Evolutionary conservation across 1,139 yeast genomes (phyloP), one percentile per base, ranked within the genome.

Genomic region (Scheffersomyces parashehatae): DNA sequence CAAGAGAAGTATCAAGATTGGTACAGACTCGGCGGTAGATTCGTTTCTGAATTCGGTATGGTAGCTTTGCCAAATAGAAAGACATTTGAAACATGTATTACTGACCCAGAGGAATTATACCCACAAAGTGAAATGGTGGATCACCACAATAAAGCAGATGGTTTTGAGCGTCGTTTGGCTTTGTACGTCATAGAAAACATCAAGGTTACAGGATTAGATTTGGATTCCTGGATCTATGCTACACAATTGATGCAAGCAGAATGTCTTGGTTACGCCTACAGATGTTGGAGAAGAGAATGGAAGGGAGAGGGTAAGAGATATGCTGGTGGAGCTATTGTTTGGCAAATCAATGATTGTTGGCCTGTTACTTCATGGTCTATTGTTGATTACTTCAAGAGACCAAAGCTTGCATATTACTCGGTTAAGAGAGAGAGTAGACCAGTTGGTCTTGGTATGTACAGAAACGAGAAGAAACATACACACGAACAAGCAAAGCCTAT

Each of bases 341-440:
- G 81, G 81, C 81, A 75, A 53, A 56, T 73, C 20, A 75, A 76
- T 46, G 81, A 76, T 52, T 76, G 81, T 51, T 75, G 79, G 78
- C 81, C 81, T 3, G 74, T 65, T 7, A 62, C 77, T 3, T 64
- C 73, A 16, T 76, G 81, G 81, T 62, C 79, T 1, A 58, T 74
- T 28, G 58, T 69, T 30, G 81, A 75, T 52, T 72, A 59, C 53
- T 65, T 59, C 44, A 52, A 54, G 20, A 55, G 65, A 12, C 77
- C 77, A 6, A 76, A 76, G 54, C 55, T 76, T 42, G 73, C 75
- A 0, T 76, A 66, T 52, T 76, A 69, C 49, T 68, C 78, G 3
- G 63, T 76, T 28, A 74, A 70, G 52, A 60, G 81, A 47, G 80
- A 75, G 53, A 56, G 68, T 43, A 48, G 51, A n/a, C 62, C 68